These are phyloP conservation scores for Penstemon barbatus DNA, from an alignment of 257 asterid genomes.

Conservation along the genomic window DNA sequence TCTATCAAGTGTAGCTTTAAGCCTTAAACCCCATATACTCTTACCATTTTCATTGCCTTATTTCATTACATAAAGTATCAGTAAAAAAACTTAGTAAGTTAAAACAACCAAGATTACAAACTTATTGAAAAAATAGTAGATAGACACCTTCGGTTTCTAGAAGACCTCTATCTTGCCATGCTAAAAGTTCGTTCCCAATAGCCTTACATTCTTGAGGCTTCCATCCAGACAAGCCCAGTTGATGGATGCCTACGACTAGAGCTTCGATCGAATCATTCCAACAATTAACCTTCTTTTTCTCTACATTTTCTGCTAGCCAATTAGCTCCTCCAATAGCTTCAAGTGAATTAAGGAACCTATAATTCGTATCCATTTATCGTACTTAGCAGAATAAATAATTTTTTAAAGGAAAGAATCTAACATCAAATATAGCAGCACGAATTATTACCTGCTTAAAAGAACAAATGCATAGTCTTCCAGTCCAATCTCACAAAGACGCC, in stretches of 20 bases:
- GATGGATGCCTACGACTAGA: slow-evolving; percentile 65
- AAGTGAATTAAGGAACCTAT: slow-evolving; percentile 79
- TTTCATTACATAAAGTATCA: slow-evolving; percentile 7
- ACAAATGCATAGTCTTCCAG: slow-evolving; percentile 95
- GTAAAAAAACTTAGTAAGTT: slow-evolving; percentile 16
- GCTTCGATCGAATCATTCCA: slow-evolving; percentile 77
- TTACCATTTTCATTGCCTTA: slow-evolving; percentile 80
- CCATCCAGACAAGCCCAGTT: slow-evolving; percentile 87
- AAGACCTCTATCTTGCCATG: slow-evolving; percentile 81
- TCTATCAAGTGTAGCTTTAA: slow-evolving; percentile 96
- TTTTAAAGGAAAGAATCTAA: too few species aligned
- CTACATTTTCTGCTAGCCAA: slow-evolving; percentile 62
- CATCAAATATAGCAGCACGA: not conserved
- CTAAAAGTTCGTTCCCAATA: slow-evolving; percentile 66
- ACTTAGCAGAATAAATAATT: too few species aligned
- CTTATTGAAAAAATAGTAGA: slow-evolving; percentile 10
- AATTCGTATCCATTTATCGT: not conserved
- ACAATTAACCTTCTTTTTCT: slow-evolving; percentile 43
- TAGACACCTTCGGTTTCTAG: slow-evolving; percentile 69
- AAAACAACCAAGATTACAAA: slow-evolving; percentile 16
- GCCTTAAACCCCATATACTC: slow-evolving; percentile 86
- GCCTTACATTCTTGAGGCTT: slow-evolving; percentile 80
- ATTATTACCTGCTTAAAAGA: slow-evolving; percentile 86
- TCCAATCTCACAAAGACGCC: slow-evolving; percentile 98
- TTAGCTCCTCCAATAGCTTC: slow-evolving; percentile 79